These are phyloP conservation scores for Galerina marginata DNA, from an alignment of 768 basidiomycete genomes.

Conservation along the genomic window DNA sequence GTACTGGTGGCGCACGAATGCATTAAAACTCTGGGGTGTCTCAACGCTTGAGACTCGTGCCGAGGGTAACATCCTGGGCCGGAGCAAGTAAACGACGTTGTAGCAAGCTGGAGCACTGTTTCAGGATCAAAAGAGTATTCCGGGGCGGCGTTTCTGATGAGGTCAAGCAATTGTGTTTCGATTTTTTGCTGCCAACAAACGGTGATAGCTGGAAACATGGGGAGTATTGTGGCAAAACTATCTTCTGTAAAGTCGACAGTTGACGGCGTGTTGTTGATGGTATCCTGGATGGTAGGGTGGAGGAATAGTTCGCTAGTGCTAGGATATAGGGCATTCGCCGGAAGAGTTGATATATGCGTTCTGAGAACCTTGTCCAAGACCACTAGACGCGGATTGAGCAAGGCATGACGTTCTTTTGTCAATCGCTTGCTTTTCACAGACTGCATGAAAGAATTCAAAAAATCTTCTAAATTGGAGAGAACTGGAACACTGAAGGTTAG, in stretches of 20 bases:
- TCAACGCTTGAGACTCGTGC: background rate
- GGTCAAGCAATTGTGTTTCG: background rate
- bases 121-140: background rate
- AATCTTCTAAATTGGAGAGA: background rate
- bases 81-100: slow-evolving; percentile 14
- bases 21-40: slow-evolving; percentile 14
- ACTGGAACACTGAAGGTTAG: background rate
- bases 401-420: background rate
- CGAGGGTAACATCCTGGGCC: background rate
- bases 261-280: background rate
- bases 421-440: background rate
- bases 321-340: slow-evolving; percentile 6
- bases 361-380: background rate
- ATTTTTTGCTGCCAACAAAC: slow-evolving; percentile 6
- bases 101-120: slow-evolving; percentile 13
- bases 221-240: background rate
- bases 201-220: background rate
- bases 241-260: background rate
- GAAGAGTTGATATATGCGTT: background rate
- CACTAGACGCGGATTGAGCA: background rate
- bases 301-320: slow-evolving; percentile 4
- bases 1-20: slow-evolving; percentile 5
- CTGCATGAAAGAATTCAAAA: background rate
- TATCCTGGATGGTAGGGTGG: background rate
- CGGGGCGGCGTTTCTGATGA: background rate